Conservation (phyloP, 208 protist species). For the Leptomonas seymouri region DNA sequence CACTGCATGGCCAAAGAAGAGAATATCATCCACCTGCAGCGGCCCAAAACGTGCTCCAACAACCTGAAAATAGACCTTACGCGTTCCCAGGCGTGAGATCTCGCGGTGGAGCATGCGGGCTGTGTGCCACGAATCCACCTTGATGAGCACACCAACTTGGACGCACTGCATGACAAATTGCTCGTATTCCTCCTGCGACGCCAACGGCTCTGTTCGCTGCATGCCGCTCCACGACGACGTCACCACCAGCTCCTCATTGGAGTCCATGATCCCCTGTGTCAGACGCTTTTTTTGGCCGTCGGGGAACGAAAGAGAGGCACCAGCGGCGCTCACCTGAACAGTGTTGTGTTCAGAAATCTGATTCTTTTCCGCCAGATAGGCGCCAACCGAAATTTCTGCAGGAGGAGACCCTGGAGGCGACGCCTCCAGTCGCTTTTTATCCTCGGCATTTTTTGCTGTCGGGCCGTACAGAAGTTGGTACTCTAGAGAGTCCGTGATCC, state of each 20-base stretch:
- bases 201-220: constrained; percentile 41
- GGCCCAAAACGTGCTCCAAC: constrained; percentile 83
- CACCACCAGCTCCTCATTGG: constrained; percentile 35
- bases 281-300: constrained; percentile 35
- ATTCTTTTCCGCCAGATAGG: constrained; percentile 41
- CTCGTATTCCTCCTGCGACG: constrained; percentile 67
- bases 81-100: constrained; percentile 62
- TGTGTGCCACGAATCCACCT: constrained; percentile 90
- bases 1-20: constrained; percentile 71
- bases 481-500: constrained; percentile 57
- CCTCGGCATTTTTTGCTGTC: constrained; percentile 10
- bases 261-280: constrained; percentile 37
- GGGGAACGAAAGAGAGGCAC: constrained; percentile 20
- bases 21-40: constrained; percentile 66
- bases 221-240: constrained; percentile 55
- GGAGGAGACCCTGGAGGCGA: constrained; percentile 10
- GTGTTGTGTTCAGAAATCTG: constrained; percentile 29
- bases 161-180: constrained; percentile 60
- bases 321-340: constrained; percentile 9
- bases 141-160: constrained; percentile 85
- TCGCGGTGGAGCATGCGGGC: constrained; percentile 81
- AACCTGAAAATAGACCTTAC: constrained; percentile 72
- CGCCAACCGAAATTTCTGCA: constrained; percentile 31
- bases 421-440: constrained; percentile 13
- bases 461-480: constrained; percentile 83